These are phyloP conservation scores for Flaveria brownii DNA, from an alignment of 129 eudicot genomes.

Conservation along the genomic window DNA sequence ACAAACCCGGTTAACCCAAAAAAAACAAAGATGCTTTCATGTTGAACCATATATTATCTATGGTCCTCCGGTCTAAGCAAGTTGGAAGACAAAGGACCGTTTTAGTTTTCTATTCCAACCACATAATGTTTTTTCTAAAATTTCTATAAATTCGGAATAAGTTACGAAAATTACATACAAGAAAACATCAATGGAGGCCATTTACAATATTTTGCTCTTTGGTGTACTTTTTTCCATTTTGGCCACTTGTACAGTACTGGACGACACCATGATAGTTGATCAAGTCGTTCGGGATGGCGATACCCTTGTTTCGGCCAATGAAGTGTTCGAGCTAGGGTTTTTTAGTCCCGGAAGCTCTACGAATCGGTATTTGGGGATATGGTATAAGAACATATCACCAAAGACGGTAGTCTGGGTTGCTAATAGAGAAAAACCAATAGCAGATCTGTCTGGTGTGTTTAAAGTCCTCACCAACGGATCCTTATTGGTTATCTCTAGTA, in stretches of 20 bases:
- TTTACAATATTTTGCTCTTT: neutral
- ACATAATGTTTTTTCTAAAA: neutral
- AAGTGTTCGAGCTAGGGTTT: constrained; percentile 32
- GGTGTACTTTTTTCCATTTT: neutral
- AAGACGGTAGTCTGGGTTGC: constrained; percentile 46
- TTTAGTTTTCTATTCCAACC: neutral
- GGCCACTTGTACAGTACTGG: neutral
- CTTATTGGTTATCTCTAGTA: constrained; percentile 20
- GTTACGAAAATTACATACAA: neutral
- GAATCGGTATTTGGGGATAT: constrained; percentile 39
- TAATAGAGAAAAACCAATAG: constrained; percentile 34
- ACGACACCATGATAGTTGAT: constrained; percentile 8
- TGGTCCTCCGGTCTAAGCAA: too few relatives aligned
- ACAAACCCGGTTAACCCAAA: too few relatives aligned
- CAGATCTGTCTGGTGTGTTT: constrained; percentile 21
- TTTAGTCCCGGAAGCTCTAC: constrained; percentile 35
- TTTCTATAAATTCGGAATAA: neutral
- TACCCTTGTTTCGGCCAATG: constrained; percentile 20
- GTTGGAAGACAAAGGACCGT: too few relatives aligned
- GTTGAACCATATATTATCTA: too few relatives aligned
- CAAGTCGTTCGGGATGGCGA: constrained; percentile 5
- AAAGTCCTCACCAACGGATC: constrained; percentile 28
- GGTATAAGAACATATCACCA: constrained; percentile 33
- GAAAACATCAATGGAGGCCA: neutral
- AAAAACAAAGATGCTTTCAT: too few relatives aligned